These are phyloP conservation scores for Solanum sparsipilum DNA, from an alignment of 257 asterid genomes.

Conservation along the genomic window DNA sequence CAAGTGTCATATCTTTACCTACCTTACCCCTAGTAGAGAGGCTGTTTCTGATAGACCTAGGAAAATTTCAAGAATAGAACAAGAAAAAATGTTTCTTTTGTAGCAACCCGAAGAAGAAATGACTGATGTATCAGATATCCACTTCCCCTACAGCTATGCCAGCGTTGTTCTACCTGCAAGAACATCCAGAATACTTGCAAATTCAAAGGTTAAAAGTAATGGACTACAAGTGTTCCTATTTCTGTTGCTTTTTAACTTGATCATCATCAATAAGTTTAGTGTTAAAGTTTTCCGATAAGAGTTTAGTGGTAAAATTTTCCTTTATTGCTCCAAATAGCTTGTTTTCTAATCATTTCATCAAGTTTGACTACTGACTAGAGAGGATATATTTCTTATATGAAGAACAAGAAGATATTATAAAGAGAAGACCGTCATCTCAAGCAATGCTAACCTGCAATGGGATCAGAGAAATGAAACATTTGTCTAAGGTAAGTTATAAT, in stretches of 20 bases:
- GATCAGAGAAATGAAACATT: conserved; percentile 5
- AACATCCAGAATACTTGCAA: background rate
- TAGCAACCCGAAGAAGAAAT: background rate
- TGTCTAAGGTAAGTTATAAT: background rate
- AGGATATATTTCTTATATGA: background rate
- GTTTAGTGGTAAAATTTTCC: background rate
- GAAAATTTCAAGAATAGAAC: background rate
- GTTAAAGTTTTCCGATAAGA: background rate
- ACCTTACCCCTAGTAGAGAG: too few relatives aligned
- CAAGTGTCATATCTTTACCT: too few relatives aligned
- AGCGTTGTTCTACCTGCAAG: background rate
- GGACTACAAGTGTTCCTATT: background rate
- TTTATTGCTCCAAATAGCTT: background rate
- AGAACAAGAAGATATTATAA: conserved; percentile 8
- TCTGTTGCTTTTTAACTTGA: background rate
- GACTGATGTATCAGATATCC: background rate
- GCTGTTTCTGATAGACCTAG: too few relatives aligned
- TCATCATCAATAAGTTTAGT: background rate
- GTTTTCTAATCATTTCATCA: background rate
- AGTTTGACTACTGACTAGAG: background rate
- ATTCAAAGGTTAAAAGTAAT: background rate
- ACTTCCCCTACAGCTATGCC: background rate
- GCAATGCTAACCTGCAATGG: background rate
- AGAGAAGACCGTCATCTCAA: background rate
- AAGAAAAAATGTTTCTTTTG: background rate